Conservation (phyloP, 2,329 filamentous ascomycete genomes). For the Proliferodiscus dingleyae region DNA sequence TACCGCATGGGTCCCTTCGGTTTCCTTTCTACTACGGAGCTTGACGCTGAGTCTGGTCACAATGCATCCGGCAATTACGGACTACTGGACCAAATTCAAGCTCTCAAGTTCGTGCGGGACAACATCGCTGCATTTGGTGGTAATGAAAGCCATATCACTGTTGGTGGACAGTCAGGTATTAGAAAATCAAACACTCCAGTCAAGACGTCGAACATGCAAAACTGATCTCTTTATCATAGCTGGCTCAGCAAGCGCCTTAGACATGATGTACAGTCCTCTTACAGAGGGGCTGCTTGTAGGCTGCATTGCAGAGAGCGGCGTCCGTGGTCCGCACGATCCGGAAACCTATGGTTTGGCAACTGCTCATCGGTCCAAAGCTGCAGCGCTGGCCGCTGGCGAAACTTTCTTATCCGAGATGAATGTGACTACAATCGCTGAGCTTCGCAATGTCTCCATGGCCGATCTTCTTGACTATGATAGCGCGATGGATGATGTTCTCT, state of each 20-base stretch:
- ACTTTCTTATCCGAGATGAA: constrained; percentile 19
- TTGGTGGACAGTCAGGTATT: constrained; percentile 35
- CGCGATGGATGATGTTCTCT: constrained; percentile 22
- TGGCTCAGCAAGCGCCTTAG: constrained; percentile 36
- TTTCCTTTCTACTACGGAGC: constrained; percentile 41
- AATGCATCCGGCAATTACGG: constrained; percentile 36
- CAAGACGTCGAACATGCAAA: not conserved
- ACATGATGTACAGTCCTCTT: constrained; percentile 28
- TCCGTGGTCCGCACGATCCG: constrained; percentile 29
- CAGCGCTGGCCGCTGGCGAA: constrained; percentile 18
- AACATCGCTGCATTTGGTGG: constrained; percentile 41
- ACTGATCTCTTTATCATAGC: constrained; percentile 1
- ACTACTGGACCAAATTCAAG: constrained; percentile 44
- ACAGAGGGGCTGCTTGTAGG: constrained; percentile 23
- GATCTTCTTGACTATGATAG: constrained; percentile 15
- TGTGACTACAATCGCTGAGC: constrained; percentile 20
- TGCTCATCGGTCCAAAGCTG: constrained; percentile 22
- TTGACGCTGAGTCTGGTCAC: constrained; percentile 28
- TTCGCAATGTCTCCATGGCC: constrained; percentile 17
- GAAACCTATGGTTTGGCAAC: constrained; percentile 27
- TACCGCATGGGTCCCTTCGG: constrained; percentile 46
- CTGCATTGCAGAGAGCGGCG: constrained; percentile 32
- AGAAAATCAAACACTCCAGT: no score
- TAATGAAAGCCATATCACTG: constrained; percentile 40
- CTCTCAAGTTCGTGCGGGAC: constrained; percentile 45